A percentile compares a stretch with the other conserved stretches of the same genome.
Evolutionary conservation across 1,284 basidiomycete species (phyloP).

Genomic region (Sparassis latifolia): DNA sequence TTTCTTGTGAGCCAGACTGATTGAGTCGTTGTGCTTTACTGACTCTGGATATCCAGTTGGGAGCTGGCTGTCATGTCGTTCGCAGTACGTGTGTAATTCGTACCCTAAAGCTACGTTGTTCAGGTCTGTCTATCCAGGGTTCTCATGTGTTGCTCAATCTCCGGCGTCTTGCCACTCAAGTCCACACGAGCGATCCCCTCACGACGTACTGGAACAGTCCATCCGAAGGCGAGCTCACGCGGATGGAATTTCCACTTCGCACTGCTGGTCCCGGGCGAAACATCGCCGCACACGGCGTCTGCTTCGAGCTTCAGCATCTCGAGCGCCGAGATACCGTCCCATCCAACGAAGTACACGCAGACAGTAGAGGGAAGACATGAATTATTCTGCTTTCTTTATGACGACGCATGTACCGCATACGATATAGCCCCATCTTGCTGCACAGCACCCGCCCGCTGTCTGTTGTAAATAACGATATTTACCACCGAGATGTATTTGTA

Average conservation of each 20-base stretch:
- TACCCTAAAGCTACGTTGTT: neutral
- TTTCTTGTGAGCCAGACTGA: neutral
- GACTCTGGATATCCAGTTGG: slow-evolving; percentile 7
- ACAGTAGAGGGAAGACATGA: too few relatives aligned
- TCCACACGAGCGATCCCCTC: neutral
- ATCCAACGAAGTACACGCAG: neutral
- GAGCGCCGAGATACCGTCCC: neutral
- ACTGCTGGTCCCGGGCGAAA: neutral
- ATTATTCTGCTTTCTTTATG: neutral
- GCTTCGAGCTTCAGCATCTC: neutral
- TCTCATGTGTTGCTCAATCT: slow-evolving; percentile 11
- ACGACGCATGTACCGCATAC: neutral
- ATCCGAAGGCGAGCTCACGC: neutral
- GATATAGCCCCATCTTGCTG: neutral
- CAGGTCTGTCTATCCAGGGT: slow-evolving; percentile 1
- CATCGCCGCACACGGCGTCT: too few relatives aligned
- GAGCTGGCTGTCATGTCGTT: slow-evolving; percentile 11
- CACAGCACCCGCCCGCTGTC: neutral
- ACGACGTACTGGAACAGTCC: neutral
- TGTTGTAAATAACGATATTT: neutral
- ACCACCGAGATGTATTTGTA: neutral
- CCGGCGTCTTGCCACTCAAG: slow-evolving; percentile 1
- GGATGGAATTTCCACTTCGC: neutral
- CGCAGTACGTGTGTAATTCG: slow-evolving; percentile 4
- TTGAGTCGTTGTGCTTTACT: neutral